Evolutionary conservation across 495 filamentous ascomycete genomes (phyloP).

Genomic region (Chaetomidium leptoderma): DNA sequence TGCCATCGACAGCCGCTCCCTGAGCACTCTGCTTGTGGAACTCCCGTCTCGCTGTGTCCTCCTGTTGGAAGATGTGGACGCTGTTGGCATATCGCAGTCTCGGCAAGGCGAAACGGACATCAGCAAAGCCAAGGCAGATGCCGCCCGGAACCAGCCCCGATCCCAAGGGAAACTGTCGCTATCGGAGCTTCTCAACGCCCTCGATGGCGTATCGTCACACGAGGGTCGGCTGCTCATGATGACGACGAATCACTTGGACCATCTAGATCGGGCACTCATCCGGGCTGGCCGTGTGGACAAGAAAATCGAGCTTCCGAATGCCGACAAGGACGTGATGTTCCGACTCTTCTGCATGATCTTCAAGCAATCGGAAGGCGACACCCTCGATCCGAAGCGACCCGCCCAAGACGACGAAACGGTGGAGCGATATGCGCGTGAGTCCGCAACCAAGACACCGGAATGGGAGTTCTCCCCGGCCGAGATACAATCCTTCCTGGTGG

Average conservation of each 20-base stretch:
- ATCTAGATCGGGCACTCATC: slow-evolving; percentile 63
- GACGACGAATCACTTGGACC: slow-evolving; percentile 68
- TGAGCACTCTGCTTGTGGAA: slow-evolving; percentile 13
- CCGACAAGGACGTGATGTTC: slow-evolving; percentile 27
- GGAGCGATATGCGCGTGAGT: slow-evolving; percentile 8
- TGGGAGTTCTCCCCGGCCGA: slow-evolving; percentile 14
- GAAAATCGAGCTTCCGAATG: slow-evolving; percentile 56
- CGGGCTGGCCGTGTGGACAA: slow-evolving; percentile 66
- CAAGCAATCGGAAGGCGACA: slow-evolving; percentile 7
- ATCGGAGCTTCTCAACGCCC: slow-evolving; percentile 63
- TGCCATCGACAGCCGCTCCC: slow-evolving; percentile 17
- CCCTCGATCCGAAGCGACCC: slow-evolving; percentile 1
- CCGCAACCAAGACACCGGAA: slow-evolving; percentile 4
- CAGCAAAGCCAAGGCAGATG: background rate
- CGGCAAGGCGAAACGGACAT: slow-evolving; percentile 18
- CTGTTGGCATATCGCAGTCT: slow-evolving; percentile 27
- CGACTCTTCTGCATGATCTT: slow-evolving; percentile 13
- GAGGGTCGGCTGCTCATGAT: slow-evolving; percentile 72
- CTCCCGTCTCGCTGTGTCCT: slow-evolving; percentile 46
- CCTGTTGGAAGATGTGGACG: slow-evolving; percentile 49
- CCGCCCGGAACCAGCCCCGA: background rate
- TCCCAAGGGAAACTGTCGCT: slow-evolving; percentile 44
- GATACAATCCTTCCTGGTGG: slow-evolving; percentile 14
- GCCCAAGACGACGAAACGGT: slow-evolving; percentile 4
- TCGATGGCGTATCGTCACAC: slow-evolving; percentile 63